phyloP scores from a whole-genome alignment of 306 rosid genomes.

The Nissolia schottii region DNA sequence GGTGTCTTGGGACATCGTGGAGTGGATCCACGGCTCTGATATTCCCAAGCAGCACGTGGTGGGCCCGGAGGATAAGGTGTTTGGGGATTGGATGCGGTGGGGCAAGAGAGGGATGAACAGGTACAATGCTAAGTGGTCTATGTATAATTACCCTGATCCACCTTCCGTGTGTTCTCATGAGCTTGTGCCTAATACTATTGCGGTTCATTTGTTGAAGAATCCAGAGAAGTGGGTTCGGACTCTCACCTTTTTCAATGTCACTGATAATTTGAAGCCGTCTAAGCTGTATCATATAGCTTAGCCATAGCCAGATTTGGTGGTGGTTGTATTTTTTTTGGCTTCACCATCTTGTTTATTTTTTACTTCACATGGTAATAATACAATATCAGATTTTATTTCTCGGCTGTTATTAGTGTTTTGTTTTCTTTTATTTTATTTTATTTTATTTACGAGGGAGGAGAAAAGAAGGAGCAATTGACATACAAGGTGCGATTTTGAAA shows the following conservation, averaged over 20 bases:
- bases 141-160: conserved; percentile 92
- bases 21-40: conserved; percentile 74
- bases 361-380: neutral
- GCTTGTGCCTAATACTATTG: conserved; percentile 72
- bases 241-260: conserved; percentile 63
- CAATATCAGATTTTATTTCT: neutral
- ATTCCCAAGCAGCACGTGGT: conserved; percentile 65
- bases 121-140: conserved; percentile 87
- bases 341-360: neutral
- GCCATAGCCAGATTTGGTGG: neutral
- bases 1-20: conserved; percentile 88
- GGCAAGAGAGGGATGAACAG: conserved; percentile 61
- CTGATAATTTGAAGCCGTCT: conserved; percentile 56
- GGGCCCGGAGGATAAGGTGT: conserved; percentile 83
- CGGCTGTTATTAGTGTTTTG: neutral
- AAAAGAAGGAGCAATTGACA: neutral
- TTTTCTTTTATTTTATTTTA: neutral
- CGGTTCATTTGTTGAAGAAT: conserved; percentile 94
- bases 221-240: conserved; percentile 78
- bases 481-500: neutral
- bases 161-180: conserved; percentile 69
- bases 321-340: neutral
- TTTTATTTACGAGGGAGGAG: neutral
- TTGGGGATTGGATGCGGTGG: conserved; percentile 76
- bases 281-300: conserved; percentile 72